phyloP scores from a whole-genome alignment of 1,284 basidiomycete species.

The Caloboletus firmus region DNA sequence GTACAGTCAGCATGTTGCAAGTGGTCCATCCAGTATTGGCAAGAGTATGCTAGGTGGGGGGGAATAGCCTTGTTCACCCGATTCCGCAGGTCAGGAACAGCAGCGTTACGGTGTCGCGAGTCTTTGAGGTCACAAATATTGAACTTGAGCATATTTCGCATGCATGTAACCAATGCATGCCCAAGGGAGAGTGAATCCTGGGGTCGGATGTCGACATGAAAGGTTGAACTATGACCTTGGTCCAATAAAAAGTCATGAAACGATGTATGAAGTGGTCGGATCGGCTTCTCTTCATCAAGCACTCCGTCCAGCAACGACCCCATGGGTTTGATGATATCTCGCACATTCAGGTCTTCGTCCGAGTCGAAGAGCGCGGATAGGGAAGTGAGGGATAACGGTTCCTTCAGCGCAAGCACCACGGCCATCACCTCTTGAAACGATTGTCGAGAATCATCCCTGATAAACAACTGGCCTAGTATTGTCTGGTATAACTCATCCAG shows the following conservation, averaged over 20 bases:
- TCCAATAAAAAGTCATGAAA: slow-evolving; percentile 9
- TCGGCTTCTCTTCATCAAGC: neutral
- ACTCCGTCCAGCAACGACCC: slow-evolving; percentile 3
- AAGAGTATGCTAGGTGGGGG: slow-evolving; percentile 5
- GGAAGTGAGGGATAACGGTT: slow-evolving; percentile 1
- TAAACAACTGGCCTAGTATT: neutral
- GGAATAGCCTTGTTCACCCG: neutral
- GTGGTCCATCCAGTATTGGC: slow-evolving; percentile 12
- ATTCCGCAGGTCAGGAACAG: neutral
- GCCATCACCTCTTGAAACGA: neutral
- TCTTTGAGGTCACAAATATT: slow-evolving; percentile 9
- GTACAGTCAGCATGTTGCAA: neutral
- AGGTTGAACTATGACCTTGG: neutral
- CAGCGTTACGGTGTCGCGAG: neutral
- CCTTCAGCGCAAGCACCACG: slow-evolving; percentile 2
- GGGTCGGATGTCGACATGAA: neutral
- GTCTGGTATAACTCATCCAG: neutral
- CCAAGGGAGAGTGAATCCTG: neutral
- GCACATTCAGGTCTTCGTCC: neutral
- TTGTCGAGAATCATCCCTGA: neutral
- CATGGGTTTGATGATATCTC: slow-evolving; percentile 1
- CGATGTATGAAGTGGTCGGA: neutral
- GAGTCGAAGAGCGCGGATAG: neutral
- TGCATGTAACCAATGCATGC: neutral
- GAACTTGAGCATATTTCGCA: slow-evolving; percentile 4